Evolutionary conservation across 192 early-diverging fungal species (phyloP), one percentile per base, ranked within the genome.

Genomic region (Gonapodya prolifera): DNA sequence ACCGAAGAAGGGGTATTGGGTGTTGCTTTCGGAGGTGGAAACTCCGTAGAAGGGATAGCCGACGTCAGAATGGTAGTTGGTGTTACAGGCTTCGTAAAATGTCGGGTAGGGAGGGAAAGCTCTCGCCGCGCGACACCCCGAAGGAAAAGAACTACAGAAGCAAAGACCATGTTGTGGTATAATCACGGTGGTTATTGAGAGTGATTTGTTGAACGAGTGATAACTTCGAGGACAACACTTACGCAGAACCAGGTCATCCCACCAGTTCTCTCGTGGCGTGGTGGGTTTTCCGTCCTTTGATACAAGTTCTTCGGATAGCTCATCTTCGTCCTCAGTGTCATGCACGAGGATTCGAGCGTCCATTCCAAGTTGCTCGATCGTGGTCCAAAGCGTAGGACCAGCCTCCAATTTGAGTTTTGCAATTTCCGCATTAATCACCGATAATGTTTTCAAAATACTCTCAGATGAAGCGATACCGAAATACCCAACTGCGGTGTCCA

Each of bases 401-500:
- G 71, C 28, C 71, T 76, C 75, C 35, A 76, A 33, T 0, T 79
- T 76, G 69, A 93, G 76, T 8, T 80, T 76, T 0, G 78, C 82
- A 1, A 93, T 76, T 17, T 84, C 85, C 1, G 69, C 76, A 70
- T 87, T 84, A 2, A 91, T 35, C 34, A 87, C 77, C 61, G 75
- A 79, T 73, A 87, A 78, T 70, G 89, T 78, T 28, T 18, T 61
- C 69, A 81, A 69, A 1, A 92, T 80, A 2, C 81, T 75, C 1
- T 84, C 77, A 2, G 75, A 70, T 0, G 93, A 89, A 80, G 93
- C 91, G 78, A 93, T 87, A 77, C 92, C 90, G 78, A 91, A 89
- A 61, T 61, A 61, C 23, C 45, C 45, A 61, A 61, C 45, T 61
- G 23, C 45, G 45, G 23, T 23, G 45, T 23, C 23, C 45, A 8